Conservation (phyloP, 352 stramenopile genomes). For the Phytophthora colocasiae region DNA sequence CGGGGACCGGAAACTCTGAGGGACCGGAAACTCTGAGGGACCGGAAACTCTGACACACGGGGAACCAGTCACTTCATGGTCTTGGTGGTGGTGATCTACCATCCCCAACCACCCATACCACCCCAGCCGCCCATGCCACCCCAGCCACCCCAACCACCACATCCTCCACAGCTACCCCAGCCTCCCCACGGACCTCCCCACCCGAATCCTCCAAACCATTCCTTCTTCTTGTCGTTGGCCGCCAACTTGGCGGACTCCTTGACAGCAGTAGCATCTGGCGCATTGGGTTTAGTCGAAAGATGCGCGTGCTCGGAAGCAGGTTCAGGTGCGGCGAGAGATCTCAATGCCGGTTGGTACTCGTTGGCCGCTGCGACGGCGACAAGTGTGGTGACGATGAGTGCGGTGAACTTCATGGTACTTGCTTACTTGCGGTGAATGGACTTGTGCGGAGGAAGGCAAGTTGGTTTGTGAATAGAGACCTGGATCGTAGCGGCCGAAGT, state of each 20-base stretch:
- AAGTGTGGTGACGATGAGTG: slow-evolving; percentile 9
- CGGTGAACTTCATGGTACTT: slow-evolving; percentile 5
- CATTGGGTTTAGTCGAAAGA: neutral
- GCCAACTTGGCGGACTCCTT: too few relatives aligned
- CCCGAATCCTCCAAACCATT: slow-evolving; percentile 1
- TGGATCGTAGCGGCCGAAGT: too few relatives aligned
- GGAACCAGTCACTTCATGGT: too few relatives aligned
- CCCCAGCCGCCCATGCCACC: slow-evolving; percentile 12
- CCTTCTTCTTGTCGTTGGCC: slow-evolving; percentile 14
- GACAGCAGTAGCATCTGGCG: neutral
- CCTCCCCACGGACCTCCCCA: slow-evolving; percentile 8
- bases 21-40: too few relatives aligned
- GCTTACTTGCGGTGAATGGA: neutral
- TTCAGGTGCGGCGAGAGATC: slow-evolving; percentile 6
- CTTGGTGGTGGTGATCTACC: neutral
- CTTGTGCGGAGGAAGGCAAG: slow-evolving; percentile 1
- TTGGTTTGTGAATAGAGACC: neutral
- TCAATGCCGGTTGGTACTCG: slow-evolving; percentile 7
- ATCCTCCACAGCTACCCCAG: slow-evolving; percentile 1
- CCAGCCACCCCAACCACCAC: neutral
- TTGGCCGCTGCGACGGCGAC: slow-evolving; percentile 1
- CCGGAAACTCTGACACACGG: too few relatives aligned
- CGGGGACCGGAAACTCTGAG: too few relatives aligned
- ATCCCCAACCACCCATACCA: slow-evolving; percentile 7
- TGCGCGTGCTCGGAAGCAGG: neutral